phyloP scores from a whole-genome alignment of 257 asterid genomes.

The Plectranthus barbatus region DNA sequence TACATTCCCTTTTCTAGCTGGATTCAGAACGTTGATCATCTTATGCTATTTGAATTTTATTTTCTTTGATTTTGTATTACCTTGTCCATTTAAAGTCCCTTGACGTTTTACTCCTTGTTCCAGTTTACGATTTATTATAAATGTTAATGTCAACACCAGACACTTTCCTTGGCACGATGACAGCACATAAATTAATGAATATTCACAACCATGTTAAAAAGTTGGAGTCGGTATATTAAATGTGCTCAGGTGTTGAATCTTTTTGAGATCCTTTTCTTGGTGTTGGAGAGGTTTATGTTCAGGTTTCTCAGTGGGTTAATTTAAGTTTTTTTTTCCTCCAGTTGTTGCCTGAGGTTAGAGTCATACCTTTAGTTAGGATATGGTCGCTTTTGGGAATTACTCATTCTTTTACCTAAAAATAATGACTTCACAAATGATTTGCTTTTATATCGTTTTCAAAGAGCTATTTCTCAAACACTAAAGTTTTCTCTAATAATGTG shows the following conservation, averaged over 20 bases:
- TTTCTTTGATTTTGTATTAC: neutral
- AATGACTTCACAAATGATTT: neutral
- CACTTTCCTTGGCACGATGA: neutral
- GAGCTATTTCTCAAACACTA: neutral
- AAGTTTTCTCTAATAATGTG: neutral
- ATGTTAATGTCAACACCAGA: neutral
- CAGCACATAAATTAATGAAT: neutral
- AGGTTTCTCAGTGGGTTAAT: too few species aligned
- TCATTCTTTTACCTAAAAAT: neutral
- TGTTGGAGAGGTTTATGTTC: too few species aligned
- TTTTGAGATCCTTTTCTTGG: too few species aligned
- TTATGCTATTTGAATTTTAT: neutral
- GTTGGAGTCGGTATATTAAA: neutral
- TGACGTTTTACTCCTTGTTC: neutral
- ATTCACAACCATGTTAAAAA: neutral
- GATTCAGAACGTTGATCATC: neutral
- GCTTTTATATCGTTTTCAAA: neutral
- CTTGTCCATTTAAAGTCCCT: neutral
- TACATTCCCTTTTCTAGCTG: neutral
- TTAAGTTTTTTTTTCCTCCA: too few species aligned
- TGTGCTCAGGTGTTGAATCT: too few species aligned
- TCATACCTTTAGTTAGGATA: neutral
- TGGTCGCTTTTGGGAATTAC: neutral
- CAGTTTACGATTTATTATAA: neutral
- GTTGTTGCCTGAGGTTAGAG: neutral